These are phyloP conservation scores for Beauveria sp. DNA, from an alignment of 2,329 filamentous ascomycete genomes.

Conservation along the genomic window DNA sequence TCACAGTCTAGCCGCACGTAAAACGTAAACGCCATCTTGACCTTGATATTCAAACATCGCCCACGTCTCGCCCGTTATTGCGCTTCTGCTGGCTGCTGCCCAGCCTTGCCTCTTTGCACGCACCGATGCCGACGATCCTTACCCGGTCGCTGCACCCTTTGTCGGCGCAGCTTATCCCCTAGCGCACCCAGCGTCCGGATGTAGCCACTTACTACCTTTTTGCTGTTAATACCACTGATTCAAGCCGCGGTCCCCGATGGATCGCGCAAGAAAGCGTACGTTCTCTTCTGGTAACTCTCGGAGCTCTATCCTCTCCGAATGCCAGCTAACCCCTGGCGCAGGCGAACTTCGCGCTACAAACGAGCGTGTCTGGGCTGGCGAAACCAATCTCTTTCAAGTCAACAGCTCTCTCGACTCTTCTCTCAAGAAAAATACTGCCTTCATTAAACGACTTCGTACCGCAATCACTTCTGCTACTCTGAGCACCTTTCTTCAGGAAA, in stretches of 20 bases:
- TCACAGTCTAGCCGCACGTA: not conserved
- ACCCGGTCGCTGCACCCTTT: conserved; percentile 26
- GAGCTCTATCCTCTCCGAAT: not conserved
- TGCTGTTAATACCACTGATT: conserved; percentile 23
- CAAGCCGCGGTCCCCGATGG: conserved; percentile 42
- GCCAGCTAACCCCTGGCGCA: conserved; percentile 29
- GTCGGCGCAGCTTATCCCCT: conserved; percentile 31
- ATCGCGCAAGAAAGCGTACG: conserved; percentile 58
- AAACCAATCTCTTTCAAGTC: conserved; percentile 76
- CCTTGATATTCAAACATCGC: not conserved
- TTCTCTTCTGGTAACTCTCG: not conserved
- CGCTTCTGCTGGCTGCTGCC: conserved; percentile 10
- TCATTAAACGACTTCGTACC: conserved; percentile 92
- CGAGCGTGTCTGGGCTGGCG: conserved; percentile 78
- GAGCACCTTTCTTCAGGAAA: conserved; percentile 80
- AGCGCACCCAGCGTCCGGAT: conserved; percentile 38
- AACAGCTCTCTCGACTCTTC: conserved; percentile 82
- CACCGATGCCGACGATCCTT: conserved; percentile 33
- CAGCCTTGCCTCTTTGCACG: conserved; percentile 21
- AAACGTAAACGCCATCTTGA: conserved; percentile 1
- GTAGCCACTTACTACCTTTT: conserved; percentile 31
- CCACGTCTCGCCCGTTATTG: not conserved
- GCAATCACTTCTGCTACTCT: conserved; percentile 74
- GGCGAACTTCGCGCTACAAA: conserved; percentile 89
- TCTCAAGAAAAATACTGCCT: conserved; percentile 95